These are phyloP conservation scores for Ogataea nitratoaversa DNA, from an alignment of 805 yeast species.

Conservation along the genomic window DNA sequence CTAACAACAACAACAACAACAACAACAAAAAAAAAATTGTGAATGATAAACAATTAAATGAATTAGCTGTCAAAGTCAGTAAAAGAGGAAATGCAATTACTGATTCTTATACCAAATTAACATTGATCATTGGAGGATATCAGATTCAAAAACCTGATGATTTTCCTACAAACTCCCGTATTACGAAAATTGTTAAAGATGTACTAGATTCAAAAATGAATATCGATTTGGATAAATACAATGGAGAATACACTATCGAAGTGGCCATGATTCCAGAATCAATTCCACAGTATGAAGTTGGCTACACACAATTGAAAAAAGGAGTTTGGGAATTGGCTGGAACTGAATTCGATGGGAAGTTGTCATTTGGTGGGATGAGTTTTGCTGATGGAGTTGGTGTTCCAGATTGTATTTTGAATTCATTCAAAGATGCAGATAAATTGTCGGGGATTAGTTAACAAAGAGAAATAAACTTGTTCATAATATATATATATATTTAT, in stretches of 20 bases:
- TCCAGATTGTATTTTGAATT: conserved; percentile 75
- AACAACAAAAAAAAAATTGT: not conserved
- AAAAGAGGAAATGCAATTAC: conserved; percentile 14
- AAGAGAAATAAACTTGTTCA: no score
- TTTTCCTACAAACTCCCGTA: conserved; percentile 19
- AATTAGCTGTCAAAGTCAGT: conserved; percentile 15
- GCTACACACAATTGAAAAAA: conserved; percentile 47
- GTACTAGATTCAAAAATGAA: conserved; percentile 18
- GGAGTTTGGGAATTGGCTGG: conserved; percentile 32
- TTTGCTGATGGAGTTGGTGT: conserved; percentile 82
- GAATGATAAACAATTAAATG: conserved; percentile 7
- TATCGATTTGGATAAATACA: conserved; percentile 14
- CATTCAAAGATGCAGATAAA: conserved; percentile 53
- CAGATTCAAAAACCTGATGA: conserved; percentile 14
- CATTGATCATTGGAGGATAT: conserved; percentile 87
- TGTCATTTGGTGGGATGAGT: conserved; percentile 74
- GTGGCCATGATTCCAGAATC: conserved; percentile 48
- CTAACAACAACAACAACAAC: no score
- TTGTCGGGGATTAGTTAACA: conserved; percentile 11
- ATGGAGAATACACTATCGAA: conserved; percentile 24
- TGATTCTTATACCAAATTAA: conserved; percentile 59
- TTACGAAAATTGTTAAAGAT: conserved; percentile 20
- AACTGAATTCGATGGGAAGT: conserved; percentile 33
- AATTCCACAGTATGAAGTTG: conserved; percentile 77
- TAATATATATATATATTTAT: not conserved